Percentiles rank a stretch among this genome's conserved stretches.
Evolutionary conservation across 208 protist genomes (phyloP).

Genomic region (Acanthamoeba quina): DNA sequence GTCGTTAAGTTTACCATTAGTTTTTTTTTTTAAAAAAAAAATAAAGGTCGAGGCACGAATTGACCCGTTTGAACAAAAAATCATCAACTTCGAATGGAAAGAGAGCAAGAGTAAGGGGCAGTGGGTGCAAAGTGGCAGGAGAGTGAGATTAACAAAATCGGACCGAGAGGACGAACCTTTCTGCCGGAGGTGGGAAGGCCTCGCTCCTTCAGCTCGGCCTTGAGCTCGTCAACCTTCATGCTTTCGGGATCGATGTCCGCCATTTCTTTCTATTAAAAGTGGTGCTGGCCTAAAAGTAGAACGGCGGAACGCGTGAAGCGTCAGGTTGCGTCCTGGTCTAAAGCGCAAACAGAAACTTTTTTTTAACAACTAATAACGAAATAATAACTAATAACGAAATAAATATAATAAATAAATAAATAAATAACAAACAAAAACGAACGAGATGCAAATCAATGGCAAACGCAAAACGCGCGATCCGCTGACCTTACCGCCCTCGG

Average conservation of each 20-base stretch:
- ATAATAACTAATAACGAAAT: too few relatives aligned
- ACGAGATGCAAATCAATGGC: too few relatives aligned
- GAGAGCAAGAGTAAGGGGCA: not conserved
- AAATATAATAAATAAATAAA: too few relatives aligned
- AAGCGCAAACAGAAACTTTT: too few relatives aligned
- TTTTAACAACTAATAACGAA: too few relatives aligned
- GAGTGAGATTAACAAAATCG: too few relatives aligned
- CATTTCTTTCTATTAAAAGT: not conserved
- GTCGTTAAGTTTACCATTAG: not conserved
- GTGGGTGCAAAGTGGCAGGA: not conserved
- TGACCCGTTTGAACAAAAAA: not conserved
- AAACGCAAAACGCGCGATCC: too few relatives aligned
- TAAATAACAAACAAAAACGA: too few relatives aligned
- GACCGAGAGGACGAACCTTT: not conserved
- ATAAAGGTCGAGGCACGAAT: not conserved
- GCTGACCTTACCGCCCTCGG: too few relatives aligned
- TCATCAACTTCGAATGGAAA: not conserved
- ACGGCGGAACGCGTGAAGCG: too few relatives aligned
- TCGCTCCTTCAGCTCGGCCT: conserved; percentile 65
- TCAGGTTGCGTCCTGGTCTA: too few relatives aligned
- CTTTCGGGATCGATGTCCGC: conserved; percentile 46
- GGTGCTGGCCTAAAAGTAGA: too few relatives aligned
- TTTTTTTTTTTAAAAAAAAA: not conserved
- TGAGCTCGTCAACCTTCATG: conserved; percentile 74
- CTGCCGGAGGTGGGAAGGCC: conserved; percentile 46